Evolutionary conservation across 1,284 basidiomycete species (phyloP), one percentile per base, ranked within the genome.

Genomic region (Rhodotorula sp.): DNA sequence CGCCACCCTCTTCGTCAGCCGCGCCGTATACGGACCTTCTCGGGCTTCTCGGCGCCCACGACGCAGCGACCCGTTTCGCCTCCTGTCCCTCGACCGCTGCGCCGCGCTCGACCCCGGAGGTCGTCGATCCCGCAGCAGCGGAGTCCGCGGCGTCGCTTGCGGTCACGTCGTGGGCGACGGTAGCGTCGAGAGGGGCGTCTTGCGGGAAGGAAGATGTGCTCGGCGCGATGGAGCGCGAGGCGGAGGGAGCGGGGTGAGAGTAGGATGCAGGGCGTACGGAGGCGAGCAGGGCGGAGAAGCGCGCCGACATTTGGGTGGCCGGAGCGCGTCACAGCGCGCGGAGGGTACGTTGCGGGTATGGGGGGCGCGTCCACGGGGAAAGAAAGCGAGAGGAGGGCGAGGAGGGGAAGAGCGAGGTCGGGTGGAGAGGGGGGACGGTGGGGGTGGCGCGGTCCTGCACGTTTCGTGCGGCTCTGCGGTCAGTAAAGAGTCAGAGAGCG

Each of bases 271-370:
- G 29, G 44, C 58, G 58, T 2, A 22, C 25, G 21, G 58, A 60
- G 44, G 58, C 44, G 58, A 60, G 58, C 21, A 46, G 41, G 44
- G 58, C 58, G 44, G 44, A 60, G 32, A 34, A 60, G 44, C 58
- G 58, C 8, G 22, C 6, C 19, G 53, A 54, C 21, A 32, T 34
- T 7, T 3, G 51, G 7, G 15, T 25, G 25, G 25, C 48, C 25
- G 48, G 27, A 27, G 48, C 1, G 48, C 9, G 25, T 7, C 12
- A 27, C 10, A 7, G 48, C 12, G 9, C 48, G 1, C 1, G 48
- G n/a, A 27, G 25, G 25, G 48, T 21, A 27, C n/a, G 9, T 1
- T n/a, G n/a, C 2, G n/a, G 19, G n/a, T 13, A 9, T 51, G n/a
- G 48, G 48, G 7, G 10, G 48, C 12, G 27, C 8, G 27, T 10